phyloP scores from a whole-genome alignment of 306 rosid genomes.

The Glycyrrhiza uralensis region DNA sequence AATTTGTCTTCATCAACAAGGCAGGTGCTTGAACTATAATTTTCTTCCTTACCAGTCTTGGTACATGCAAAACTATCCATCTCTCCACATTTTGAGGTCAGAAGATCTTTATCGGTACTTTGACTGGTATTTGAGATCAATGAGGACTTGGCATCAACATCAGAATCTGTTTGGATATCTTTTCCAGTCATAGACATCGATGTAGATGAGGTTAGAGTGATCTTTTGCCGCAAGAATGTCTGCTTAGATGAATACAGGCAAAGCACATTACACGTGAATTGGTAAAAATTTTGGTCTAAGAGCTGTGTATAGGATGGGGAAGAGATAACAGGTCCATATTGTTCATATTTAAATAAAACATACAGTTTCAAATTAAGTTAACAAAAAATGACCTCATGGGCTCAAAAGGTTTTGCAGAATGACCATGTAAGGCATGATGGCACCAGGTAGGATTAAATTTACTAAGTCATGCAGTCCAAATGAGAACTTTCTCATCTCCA shows the following conservation, averaged over 20 bases:
- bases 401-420: conserved; percentile 9
- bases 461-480: not conserved
- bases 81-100: conserved; percentile 19
- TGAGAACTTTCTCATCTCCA: not conserved
- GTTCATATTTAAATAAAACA: not conserved
- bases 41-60: conserved; percentile 27
- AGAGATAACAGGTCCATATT: not conserved
- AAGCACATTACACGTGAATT: conserved; percentile 18
- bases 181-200: conserved; percentile 28
- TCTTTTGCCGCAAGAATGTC: conserved; percentile 89
- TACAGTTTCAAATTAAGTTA: not conserved
- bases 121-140: conserved; percentile 16
- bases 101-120: conserved; percentile 20
- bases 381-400: not conserved
- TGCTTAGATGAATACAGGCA: conserved; percentile 30
- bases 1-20: conserved; percentile 23
- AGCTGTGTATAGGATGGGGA: not conserved
- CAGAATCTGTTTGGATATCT: conserved; percentile 35
- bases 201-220: conserved; percentile 50
- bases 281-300: not conserved
- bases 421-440: not conserved
- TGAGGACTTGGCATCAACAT: conserved; percentile 28
- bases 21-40: conserved; percentile 6
- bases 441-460: not conserved
- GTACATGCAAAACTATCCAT: conserved; percentile 10